A percentile compares a stretch with the other conserved stretches of the same genome.
These are phyloP conservation scores for Penicillium parvum DNA, from an alignment of 495 filamentous ascomycete genomes.

Conservation along the genomic window DNA sequence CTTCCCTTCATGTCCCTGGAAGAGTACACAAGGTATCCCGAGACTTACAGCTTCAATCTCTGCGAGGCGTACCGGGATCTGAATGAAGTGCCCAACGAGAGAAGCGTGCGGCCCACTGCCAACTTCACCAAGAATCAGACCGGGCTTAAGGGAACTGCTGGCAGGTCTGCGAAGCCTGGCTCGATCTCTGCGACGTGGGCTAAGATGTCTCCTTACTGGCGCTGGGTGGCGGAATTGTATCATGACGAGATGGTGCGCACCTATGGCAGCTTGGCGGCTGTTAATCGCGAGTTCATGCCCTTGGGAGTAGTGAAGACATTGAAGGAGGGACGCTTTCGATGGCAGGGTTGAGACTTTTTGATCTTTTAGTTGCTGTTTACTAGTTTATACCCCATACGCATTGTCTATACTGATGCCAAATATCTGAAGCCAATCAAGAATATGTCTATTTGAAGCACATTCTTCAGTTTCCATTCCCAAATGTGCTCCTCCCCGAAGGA, in stretches of 20 bases:
- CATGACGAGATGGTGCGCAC: conserved; percentile 52
- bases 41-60: conserved; percentile 39
- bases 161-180: conserved; percentile 8
- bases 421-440: too few relatives aligned
- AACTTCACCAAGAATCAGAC: conserved; percentile 22
- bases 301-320: conserved; percentile 63
- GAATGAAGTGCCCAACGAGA: conserved; percentile 34
- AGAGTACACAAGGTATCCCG: conserved; percentile 50
- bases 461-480: too few relatives aligned
- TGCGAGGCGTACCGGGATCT: conserved; percentile 33
- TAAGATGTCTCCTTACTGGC: conserved; percentile 55
- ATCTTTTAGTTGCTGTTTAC: background rate
- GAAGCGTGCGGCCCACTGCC: conserved; percentile 27
- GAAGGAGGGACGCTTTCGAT: conserved; percentile 53
- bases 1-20: conserved; percentile 49
- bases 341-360: conserved; percentile 43
- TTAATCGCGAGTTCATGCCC: conserved; percentile 56
- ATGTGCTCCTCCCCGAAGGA: too few relatives aligned
- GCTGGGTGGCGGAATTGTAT: conserved; percentile 58
- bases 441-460: too few relatives aligned
- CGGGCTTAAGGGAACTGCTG: conserved; percentile 18
- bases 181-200: conserved; percentile 31
- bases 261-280: conserved; percentile 61
- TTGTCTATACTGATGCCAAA: too few relatives aligned
- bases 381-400: too few relatives aligned